These are phyloP conservation scores for Crithidia brevicula DNA, from an alignment of 208 protist species.

Conservation along the genomic window DNA sequence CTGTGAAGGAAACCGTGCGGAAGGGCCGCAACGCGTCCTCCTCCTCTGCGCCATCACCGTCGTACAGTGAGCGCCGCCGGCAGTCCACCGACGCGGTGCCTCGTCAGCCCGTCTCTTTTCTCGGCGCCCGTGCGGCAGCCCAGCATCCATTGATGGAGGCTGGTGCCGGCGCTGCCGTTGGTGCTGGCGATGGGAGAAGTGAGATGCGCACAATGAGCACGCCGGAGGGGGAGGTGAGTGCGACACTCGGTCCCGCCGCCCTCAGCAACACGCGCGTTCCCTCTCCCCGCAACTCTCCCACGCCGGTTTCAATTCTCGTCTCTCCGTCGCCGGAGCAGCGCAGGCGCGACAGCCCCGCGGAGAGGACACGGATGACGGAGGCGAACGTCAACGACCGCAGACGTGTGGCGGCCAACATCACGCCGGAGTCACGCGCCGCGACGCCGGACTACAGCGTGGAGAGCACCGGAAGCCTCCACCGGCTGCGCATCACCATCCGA, in stretches of 20 bases:
- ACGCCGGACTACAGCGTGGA: constrained; percentile 32
- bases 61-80: constrained; percentile 21
- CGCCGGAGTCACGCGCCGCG: constrained; percentile 10
- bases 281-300: constrained; percentile 4
- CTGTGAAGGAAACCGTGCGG: not conserved
- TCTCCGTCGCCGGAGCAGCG: constrained; percentile 15
- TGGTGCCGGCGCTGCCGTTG: not conserved
- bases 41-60: not conserved
- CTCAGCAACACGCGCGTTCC: constrained; percentile 29
- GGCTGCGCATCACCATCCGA: constrained; percentile 55
- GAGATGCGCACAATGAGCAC: too few relatives aligned
- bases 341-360: constrained; percentile 9
- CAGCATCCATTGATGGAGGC: too few relatives aligned
- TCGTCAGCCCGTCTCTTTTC: constrained; percentile 25
- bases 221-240: constrained; percentile 19
- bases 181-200: not conserved
- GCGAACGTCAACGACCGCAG: constrained; percentile 6
- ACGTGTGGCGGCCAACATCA: not conserved
- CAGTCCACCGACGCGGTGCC: constrained; percentile 3
- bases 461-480: constrained; percentile 22
- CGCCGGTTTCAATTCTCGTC: constrained; percentile 29
- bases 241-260: constrained; percentile 12
- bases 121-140: constrained; percentile 11
- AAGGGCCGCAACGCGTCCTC: not conserved
- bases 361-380: constrained; percentile 3